Base-by-base conservation (phyloP, 1,284 basidiomycete genomes). In the Naganishia sp. region DNA sequence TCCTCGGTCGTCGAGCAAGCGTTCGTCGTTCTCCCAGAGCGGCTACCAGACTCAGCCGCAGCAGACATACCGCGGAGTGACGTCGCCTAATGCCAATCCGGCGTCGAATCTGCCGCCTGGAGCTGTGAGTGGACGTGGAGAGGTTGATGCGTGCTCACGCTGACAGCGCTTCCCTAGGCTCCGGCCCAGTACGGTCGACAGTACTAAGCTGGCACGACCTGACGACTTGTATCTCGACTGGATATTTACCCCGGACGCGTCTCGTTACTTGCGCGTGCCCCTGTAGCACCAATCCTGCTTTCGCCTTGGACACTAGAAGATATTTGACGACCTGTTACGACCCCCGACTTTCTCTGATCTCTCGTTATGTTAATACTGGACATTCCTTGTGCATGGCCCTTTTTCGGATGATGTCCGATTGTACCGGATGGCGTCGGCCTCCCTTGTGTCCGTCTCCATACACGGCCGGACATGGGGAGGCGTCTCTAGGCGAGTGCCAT, bases 251-350 rank as follows among this genome's bases (percentile, higher is more conserved):
- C 45, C 18, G 47, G 35, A 51, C 47, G 45, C 41, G 58, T 39
- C 35, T 39, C 13, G 35, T 39, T 39, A 39, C 35, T 10, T 39
- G 35, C 35, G 35, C 35, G 35, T 39, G 35, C 35, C 3, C 41
- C 47, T 61, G 58, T 61, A 61, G 58, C 58, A 61, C 47, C 49
- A 50, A 49, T 42, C 47, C 31, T 28, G 28, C 25, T 60, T 57
- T 47, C 28, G 13, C 46, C 28, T 32, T 32, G 50, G 50, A 51
- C 58, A 47, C 58, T 61, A 61, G 58, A 61, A 61, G 58, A 61
- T 35, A 23, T 25, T 61, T 61, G 47, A 61, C 58, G 58, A 61
- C 58, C 58, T 47, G 58, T 61, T 15, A 61, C 58, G 58, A 58
- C 56, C 49, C 28, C 23, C 52, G 9, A 31, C n/a, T 31, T 45